Evolutionary conservation across 495 filamentous ascomycete species (phyloP).

Genomic region (Baudoinia panamericana): DNA sequence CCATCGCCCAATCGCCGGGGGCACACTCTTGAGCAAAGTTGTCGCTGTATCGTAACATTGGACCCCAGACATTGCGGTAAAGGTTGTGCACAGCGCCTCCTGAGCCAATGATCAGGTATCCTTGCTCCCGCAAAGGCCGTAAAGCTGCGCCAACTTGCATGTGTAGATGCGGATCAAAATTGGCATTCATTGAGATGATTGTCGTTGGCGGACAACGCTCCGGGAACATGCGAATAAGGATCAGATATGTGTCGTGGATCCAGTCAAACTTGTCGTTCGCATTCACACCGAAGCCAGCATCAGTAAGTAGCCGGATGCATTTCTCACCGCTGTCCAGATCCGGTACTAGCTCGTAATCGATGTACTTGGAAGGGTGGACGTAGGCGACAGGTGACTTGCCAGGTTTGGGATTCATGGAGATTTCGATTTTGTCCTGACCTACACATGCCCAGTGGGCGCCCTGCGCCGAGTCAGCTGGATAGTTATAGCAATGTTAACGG

Average conservation of each 20-base stretch:
- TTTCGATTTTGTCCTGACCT: too few species aligned
- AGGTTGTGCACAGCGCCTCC: constrained; percentile 52
- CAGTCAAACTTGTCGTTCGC: constrained; percentile 42
- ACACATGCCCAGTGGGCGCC: too few species aligned
- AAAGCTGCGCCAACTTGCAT: constrained; percentile 40
- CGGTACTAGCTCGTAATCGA: constrained; percentile 40
- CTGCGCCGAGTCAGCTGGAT: too few species aligned
- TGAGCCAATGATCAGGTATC: constrained; percentile 44
- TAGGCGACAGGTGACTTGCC: constrained; percentile 44
- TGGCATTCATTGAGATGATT: constrained; percentile 42
- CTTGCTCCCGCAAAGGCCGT: constrained; percentile 36
- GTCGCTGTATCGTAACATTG: constrained; percentile 44
- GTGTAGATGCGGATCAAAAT: constrained; percentile 49
- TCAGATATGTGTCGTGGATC: constrained; percentile 52
- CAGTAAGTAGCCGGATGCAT: constrained; percentile 33
- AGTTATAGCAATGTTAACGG: too few species aligned
- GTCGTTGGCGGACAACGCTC: constrained; percentile 43
- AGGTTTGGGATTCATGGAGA: constrained; percentile 42
- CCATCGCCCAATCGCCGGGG: constrained; percentile 41
- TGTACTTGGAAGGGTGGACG: constrained; percentile 45
- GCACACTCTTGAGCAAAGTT: constrained; percentile 45
- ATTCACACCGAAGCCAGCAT: constrained; percentile 36
- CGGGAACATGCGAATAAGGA: constrained; percentile 52
- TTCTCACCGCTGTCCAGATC: constrained; percentile 37
- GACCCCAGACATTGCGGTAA: constrained; percentile 45